Conservation (phyloP, 192 early-diverging fungal genomes). For the Backusella macrospora region DNA sequence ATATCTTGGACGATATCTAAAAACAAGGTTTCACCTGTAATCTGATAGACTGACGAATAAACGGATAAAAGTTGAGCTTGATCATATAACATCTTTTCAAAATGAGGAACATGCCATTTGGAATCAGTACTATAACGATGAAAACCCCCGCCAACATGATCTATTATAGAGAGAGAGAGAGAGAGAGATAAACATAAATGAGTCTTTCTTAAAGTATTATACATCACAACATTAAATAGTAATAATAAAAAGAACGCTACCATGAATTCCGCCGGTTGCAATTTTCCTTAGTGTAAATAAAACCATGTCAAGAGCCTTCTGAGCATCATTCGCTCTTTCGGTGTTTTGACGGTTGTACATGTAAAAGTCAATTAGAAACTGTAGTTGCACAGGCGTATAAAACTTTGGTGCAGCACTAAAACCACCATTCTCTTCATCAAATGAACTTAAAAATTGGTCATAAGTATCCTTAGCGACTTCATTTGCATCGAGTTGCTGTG, state of each 20-base stretch:
- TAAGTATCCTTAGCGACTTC: conserved; percentile 41
- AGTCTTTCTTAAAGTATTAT: not conserved
- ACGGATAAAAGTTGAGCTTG: conserved; percentile 62
- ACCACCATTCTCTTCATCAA: conserved; percentile 56
- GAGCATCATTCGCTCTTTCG: conserved; percentile 13
- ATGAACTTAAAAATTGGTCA: conserved; percentile 38
- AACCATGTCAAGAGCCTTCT: conserved; percentile 45
- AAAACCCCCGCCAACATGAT: conserved; percentile 55
- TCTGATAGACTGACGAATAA: conserved; percentile 47
- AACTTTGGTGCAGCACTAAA: conserved; percentile 67
- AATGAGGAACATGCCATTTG: conserved; percentile 65
- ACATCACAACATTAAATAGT: not conserved
- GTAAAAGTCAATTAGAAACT: conserved; percentile 57
- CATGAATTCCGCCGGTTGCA: conserved; percentile 49
- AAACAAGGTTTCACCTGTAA: conserved; percentile 51
- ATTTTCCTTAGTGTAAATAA: conserved; percentile 47
- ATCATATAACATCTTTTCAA: conserved; percentile 77
- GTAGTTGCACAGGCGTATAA: conserved; percentile 57
- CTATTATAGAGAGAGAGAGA: conserved; percentile 16
- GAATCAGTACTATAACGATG: conserved; percentile 44
- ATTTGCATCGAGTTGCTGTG: conserved; percentile 8
- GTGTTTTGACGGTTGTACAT: conserved; percentile 27
- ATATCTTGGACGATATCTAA: conserved; percentile 56
- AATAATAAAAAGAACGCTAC: conserved; percentile 18
- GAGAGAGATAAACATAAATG: not conserved